Conservation (phyloP, 78 protist genomes). For the Acrasis kona region DNA sequence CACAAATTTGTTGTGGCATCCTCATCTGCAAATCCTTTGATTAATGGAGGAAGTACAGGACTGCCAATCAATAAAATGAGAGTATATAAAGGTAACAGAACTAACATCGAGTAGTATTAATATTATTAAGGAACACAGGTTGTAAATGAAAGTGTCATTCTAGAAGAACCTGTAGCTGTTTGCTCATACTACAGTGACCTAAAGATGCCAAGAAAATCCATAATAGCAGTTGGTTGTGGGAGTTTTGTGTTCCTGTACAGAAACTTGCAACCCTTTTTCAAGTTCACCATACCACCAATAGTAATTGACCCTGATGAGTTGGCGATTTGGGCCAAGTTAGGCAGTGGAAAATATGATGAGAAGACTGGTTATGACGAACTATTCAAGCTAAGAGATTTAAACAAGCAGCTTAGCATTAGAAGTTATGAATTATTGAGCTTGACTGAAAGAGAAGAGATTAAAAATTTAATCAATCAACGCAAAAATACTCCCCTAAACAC, state of each 20-base stretch:
- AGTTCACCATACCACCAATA: conserved; percentile 30
- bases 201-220: conserved; percentile 7
- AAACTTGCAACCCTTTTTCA: conserved; percentile 39
- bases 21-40: not conserved
- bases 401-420: not conserved
- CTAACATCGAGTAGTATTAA: too few species aligned
- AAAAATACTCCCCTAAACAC: not conserved
- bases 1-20: conserved; percentile 40
- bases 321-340: not conserved
- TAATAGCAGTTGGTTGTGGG: conserved; percentile 33
- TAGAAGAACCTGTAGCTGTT: conserved; percentile 36
- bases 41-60: too few species aligned
- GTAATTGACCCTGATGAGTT: not conserved
- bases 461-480: not conserved
- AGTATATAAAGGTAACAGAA: too few species aligned
- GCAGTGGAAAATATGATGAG: not conserved
- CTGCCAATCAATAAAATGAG: too few species aligned
- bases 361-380: not conserved
- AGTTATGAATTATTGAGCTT: conserved; percentile 6
- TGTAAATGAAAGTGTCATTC: conserved; percentile 23
- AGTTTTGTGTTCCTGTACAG: conserved; percentile 30
- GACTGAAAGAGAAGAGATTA: not conserved
- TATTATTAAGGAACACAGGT: conserved; percentile 12
- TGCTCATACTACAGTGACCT: conserved; percentile 20
- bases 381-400: not conserved